Evolutionary conservation across 495 filamentous ascomycete species (phyloP), one percentile per base, ranked within the genome.

Genomic region (Cercophora newfieldiana): DNA sequence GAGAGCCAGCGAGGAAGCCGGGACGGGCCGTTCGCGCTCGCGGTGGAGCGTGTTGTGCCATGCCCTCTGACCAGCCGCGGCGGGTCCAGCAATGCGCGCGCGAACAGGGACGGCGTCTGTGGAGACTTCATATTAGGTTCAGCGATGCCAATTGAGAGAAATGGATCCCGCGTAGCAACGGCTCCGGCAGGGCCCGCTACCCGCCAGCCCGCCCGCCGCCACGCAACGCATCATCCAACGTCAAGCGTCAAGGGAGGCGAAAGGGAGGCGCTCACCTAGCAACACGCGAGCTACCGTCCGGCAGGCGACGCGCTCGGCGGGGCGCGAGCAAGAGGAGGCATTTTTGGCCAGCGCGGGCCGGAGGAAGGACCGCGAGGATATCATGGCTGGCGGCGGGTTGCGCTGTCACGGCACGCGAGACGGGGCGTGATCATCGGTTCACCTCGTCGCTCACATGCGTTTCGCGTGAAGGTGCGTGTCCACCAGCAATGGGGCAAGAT

Each of bases 31-130:
- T n/a, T n/a, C n/a, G n/a, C n/a, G n/a, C 51, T 68, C 64, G 16
- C 65, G 26, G 49, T 66, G 44, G 7, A 68, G 28, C 21, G 73
- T 74, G 55, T 61, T 68, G 56, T 75, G 73, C 77, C 75, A 78
- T 66, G 72, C 70, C 55, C 67, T 64, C 51, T 64, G 70, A 44
- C 62, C 81, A 54, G 79, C 60, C 22, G 49, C 48, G 47, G 59
- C 56, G 66, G 60, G 24, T 47, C 64, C 66, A 51, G 63, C 49
- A 44, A 63, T 24, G 61, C 61, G 50, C 19, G 59, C 47, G 14
- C 62, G 60, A 63, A 60, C 5, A 26, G 66, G 25, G 22, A 66
- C 48, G 25, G 61, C 54, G 47, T 68, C 69, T 74, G 50, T 22
- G 37, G 19, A 24, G 33, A n/a, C 22, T 33, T 37, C 26, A 53